phyloP scores from a whole-genome alignment of 768 basidiomycete genomes.

The Tulasnella sp. region DNA sequence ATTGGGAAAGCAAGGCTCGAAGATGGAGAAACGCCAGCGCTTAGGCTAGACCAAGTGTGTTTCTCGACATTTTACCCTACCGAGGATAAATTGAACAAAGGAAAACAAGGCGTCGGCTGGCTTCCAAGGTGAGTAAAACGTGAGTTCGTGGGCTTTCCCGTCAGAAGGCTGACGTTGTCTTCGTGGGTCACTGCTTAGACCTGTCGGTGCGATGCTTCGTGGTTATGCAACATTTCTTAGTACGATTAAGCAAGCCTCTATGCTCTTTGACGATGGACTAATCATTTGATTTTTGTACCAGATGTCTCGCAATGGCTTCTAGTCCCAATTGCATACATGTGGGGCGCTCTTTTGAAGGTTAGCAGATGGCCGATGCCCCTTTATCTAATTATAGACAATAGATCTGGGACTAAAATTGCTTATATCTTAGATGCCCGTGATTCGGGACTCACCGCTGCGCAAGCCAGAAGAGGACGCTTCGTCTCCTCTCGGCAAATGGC shows the following conservation, averaged over 20 bases:
- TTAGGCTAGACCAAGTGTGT: conserved; percentile 48
- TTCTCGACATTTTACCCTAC: conserved; percentile 60
- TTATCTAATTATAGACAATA: no score
- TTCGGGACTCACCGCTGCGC: background rate
- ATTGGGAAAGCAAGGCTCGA: background rate
- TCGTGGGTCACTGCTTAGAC: conserved; percentile 4
- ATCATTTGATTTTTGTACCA: background rate
- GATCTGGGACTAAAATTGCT: background rate
- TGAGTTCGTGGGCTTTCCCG: background rate
- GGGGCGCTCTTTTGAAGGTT: conserved; percentile 39
- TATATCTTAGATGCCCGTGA: background rate
- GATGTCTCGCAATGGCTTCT: conserved; percentile 17
- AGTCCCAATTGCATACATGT: conserved; percentile 41
- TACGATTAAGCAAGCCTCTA: conserved; percentile 16
- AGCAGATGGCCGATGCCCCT: no score
- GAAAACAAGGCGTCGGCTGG: conserved; percentile 40
- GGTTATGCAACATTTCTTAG: conserved; percentile 44
- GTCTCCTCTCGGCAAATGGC: conserved; percentile 37
- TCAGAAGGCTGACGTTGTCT: background rate
- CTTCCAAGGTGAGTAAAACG: conserved; percentile 37
- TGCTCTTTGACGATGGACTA: background rate
- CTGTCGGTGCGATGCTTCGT: conserved; percentile 35
- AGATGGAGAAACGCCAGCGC: conserved; percentile 28
- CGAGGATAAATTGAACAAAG: conserved; percentile 22
- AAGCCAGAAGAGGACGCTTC: conserved; percentile 1